Conservation (phyloP, 768 basidiomycete genomes). For the Tricholoma saponaceum region DNA sequence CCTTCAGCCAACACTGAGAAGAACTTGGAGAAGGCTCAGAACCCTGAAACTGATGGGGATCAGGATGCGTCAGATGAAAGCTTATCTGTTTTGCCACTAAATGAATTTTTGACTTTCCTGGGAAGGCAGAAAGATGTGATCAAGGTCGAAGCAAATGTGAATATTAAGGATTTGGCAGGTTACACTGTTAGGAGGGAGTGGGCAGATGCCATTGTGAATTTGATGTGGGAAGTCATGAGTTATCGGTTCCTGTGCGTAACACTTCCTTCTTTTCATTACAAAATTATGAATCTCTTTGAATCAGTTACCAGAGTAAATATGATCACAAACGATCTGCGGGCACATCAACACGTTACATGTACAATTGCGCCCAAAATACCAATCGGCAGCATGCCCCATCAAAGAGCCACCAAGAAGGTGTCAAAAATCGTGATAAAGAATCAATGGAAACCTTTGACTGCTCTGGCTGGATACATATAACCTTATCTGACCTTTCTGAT, state of each 20-base stretch:
- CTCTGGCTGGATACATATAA: constrained; percentile 20
- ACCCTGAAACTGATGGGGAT: too few species aligned
- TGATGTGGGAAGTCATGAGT: constrained; percentile 1
- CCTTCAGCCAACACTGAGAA: too few species aligned
- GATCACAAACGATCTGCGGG: not conserved
- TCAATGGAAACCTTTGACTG: constrained; percentile 21
- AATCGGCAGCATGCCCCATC: constrained; percentile 14
- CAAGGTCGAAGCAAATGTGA: not conserved
- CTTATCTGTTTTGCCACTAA: not conserved
- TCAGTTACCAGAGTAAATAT: too few species aligned
- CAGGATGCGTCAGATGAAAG: too few species aligned
- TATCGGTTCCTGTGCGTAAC: not conserved
- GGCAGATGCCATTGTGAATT: not conserved
- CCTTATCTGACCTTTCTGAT: constrained; percentile 3
- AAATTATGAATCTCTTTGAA: too few species aligned
- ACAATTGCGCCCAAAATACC: constrained; percentile 12
- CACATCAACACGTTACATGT: constrained; percentile 6
- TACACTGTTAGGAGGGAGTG: not conserved
- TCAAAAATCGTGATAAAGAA: constrained; percentile 19
- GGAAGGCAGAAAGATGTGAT: not conserved
- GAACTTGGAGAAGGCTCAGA: too few species aligned
- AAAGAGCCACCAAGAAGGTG: constrained; percentile 10
- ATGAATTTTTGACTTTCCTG: not conserved
- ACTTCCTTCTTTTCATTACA: too few species aligned
- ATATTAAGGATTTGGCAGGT: not conserved